Base-by-base conservation (phyloP, 345 rosid genomes). In the Limnanthes douglasii region DNA sequence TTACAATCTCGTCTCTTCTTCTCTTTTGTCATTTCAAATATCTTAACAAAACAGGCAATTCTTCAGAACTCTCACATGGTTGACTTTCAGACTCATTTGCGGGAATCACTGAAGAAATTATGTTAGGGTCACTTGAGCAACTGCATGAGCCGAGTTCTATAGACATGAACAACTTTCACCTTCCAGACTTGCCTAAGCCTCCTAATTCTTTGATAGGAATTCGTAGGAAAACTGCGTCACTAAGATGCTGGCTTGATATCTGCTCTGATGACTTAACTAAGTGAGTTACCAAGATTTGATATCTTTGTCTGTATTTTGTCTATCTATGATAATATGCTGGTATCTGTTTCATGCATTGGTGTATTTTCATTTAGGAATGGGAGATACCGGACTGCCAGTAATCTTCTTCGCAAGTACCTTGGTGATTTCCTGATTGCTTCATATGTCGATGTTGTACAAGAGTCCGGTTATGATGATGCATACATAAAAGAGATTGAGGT, bases 401-500 rank as follows among this genome's bases (percentile, higher is more conserved):
- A 76, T 61, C 68, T 86, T 63, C 80, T 86, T 30, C 73, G 93
- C 31, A 86, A 86, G 53, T 78, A 71, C 72, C 78, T 86, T 18
- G 97, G 94, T 37, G 97, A 86, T 68, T 45, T 75, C 57, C 56
- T 86, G 24, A 78, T 86, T 44, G 75, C 82, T 50, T 69, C 94
- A 18, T 86, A 78, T 62, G 58, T 74, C 60, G 59, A 46, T 50
- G 55, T 39, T 41, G 51, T 75, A 14, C 72, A 67, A 65, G 82
- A 82, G 54, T 82, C 88, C 10, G 82, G 93, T 31, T 76, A 70
- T 61, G 74, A 69, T 61, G 72, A 75, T 46, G 63, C 65, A 29
- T 82, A 82, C 50, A 52, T 86, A 37, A 82, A 71, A 43, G 97
- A 82, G 60, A 82, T 86, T 65, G 97, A 86, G 94, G 97, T 73